These are phyloP conservation scores for Capillidium rhysosporum DNA, from an alignment of 371 early-diverging fungal species.

Conservation along the genomic window DNA sequence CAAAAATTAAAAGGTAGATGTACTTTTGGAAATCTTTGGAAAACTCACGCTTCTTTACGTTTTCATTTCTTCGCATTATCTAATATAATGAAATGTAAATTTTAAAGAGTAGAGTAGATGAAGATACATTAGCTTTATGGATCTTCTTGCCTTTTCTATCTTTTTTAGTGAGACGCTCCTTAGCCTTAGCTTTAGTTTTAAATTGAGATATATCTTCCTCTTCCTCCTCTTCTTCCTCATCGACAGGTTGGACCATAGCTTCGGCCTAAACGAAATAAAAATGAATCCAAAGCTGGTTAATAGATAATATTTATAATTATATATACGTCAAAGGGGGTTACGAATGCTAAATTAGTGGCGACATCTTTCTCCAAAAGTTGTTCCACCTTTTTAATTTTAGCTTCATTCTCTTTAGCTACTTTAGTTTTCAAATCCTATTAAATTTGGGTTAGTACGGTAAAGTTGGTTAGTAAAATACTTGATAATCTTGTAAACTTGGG, in stretches of 20 bases:
- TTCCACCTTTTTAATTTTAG: not conserved
- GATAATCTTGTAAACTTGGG: slow-evolving; percentile 61
- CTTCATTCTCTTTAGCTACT: not conserved
- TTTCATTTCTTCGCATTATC: too few species aligned
- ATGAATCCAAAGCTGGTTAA: too few species aligned
- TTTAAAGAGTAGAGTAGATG: not conserved
- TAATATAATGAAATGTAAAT: not conserved
- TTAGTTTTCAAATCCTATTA: slow-evolving; percentile 6
- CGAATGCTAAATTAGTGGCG: slow-evolving; percentile 27
- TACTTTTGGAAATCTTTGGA: too few species aligned
- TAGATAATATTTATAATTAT: not conserved
- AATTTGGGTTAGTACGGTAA: not conserved
- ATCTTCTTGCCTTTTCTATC: not conserved
- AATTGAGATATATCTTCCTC: not conserved
- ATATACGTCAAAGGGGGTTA: slow-evolving; percentile 10
- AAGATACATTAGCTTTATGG: not conserved
- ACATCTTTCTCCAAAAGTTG: slow-evolving; percentile 9
- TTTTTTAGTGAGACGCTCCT: not conserved
- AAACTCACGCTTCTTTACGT: too few species aligned
- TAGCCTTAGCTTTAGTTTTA: not conserved
- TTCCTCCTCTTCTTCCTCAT: not conserved
- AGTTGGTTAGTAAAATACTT: slow-evolving; percentile 13
- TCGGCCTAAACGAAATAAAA: not conserved
- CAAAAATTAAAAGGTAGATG: too few species aligned
- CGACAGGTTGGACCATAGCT: not conserved